Evolutionary conservation across 306 rosid genomes (phyloP), one percentile per base, ranked within the genome.

Genomic region (Canavalia ensiformis): DNA sequence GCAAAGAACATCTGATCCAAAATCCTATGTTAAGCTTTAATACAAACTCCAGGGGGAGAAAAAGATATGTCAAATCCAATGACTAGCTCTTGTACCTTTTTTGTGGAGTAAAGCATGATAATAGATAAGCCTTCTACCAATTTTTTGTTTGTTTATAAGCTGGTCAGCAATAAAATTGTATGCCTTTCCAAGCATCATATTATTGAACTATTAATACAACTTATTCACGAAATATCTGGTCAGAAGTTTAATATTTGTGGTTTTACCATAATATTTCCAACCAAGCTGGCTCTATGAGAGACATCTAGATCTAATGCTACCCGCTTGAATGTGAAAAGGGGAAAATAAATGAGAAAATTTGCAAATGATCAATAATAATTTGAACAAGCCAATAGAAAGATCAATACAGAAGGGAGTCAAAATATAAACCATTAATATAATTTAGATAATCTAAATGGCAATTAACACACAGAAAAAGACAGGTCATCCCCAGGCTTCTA

Each of bases 401-500:
- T 10, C 52, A 78, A 47, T 13, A 58, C 64, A 68, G 39, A 34
- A 69, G 69, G 8, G 30, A 59, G 49, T 31, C 30, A 52, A 9
- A 35, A 57, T 12, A 68, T 30, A 29, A 55, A 79, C 47, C 37
- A 79, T 41, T 33, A 50, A 51, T 52, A 5, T 30, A 51, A 69
- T 49, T 72, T 70, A 46, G 9, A 34, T 75, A 42, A 51, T 29
- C 55, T 51, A 51, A 70, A 68, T 59, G 39, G 72, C 68, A 49
- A 56, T 13, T 47, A 51, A 25, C 45, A 56, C 25, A 49, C 68
- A 49, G 25, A 63, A 69, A 62, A 66, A 51, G 42, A 63, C 44
- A 62, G 79, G 46, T 37, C 52, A 81, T 82, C 69, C 83, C 68
- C 64, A 72, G 34, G 47, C 45, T 64, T 34, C 29, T n/a, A 34